Evolutionary conservation across 108 stramenopile species (phyloP).

Genomic region (Bacterosira constricta): DNA sequence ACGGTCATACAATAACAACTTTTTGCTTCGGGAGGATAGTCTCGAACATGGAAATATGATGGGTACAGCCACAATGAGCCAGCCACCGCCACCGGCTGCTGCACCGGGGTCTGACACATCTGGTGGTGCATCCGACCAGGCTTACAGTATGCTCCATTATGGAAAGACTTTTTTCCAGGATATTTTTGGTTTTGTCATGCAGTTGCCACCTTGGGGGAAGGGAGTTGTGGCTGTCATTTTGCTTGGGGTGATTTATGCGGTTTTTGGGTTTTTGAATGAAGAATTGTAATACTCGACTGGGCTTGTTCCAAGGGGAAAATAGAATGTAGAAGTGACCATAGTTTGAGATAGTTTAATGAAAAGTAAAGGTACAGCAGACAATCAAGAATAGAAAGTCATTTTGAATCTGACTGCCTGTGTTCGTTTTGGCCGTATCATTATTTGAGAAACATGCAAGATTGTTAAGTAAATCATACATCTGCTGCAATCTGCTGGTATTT

Average conservation of each 20-base stretch:
- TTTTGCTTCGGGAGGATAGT: slow-evolving; percentile 21
- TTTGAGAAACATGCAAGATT: too few species aligned
- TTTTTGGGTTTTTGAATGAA: too few species aligned
- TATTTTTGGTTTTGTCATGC: slow-evolving; percentile 23
- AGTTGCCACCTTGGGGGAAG: slow-evolving; percentile 39
- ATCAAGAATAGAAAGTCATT: too few species aligned
- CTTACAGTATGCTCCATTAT: slow-evolving; percentile 35
- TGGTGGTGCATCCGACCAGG: neutral
- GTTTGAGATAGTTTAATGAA: too few species aligned
- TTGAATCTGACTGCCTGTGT: too few species aligned
- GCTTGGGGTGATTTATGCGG: neutral
- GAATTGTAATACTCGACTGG: too few species aligned
- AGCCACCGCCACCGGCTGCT: neutral
- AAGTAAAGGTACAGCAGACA: too few species aligned
- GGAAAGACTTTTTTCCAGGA: slow-evolving; percentile 44
- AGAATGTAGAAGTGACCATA: too few species aligned
- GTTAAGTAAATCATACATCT: too few species aligned
- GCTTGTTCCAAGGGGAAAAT: too few species aligned
- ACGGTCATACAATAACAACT: slow-evolving; percentile 28
- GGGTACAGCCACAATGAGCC: neutral
- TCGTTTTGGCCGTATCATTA: too few species aligned
- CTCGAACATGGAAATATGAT: neutral
- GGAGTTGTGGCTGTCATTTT: slow-evolving; percentile 5
- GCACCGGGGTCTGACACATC: neutral
- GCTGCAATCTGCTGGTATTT: too few species aligned